Conservation (phyloP, 805 yeast genomes). For the Wickerhamiella sergipiensis region DNA sequence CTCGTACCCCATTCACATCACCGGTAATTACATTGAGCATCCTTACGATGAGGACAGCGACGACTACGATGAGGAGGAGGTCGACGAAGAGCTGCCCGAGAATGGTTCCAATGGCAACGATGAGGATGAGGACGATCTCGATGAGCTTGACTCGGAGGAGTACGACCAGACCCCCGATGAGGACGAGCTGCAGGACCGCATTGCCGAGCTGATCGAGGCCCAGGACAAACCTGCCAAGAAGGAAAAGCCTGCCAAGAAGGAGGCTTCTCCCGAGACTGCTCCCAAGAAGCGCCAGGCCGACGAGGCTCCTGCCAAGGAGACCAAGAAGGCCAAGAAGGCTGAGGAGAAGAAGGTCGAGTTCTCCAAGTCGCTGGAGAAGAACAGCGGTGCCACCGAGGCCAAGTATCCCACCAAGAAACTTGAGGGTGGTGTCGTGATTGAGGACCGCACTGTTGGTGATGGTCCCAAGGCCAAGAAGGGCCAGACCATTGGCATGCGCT, state of each 20-base stretch:
- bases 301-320: conserved; percentile 21
- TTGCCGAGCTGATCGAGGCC: conserved; percentile 39
- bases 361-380: conserved; percentile 84
- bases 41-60: conserved; percentile 66
- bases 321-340: conserved; percentile 26
- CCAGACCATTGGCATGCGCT: conserved; percentile 87
- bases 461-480: conserved; percentile 85
- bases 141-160: conserved; percentile 19
- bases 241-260: conserved; percentile 23
- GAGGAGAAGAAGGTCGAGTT: conserved; percentile 75
- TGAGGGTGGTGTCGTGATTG: conserved; percentile 85
- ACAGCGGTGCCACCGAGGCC: conserved; percentile 49
- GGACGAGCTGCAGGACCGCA: conserved; percentile 18
- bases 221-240: conserved; percentile 35
- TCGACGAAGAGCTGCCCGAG: conserved; percentile 25
- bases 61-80: conserved; percentile 37
- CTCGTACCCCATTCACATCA: conserved; percentile 79
- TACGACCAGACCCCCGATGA: conserved; percentile 19
- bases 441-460: conserved; percentile 80
- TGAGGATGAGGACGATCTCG: conserved; percentile 24
- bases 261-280: conserved; percentile 19
- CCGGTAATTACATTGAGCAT: conserved; percentile 94
- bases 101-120: conserved; percentile 9
- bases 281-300: conserved; percentile 24
- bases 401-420: conserved; percentile 50